A percentile compares a stretch with the other conserved stretches of the same genome.
Conservation (phyloP, 495 filamentous ascomycete species). For the Articulospora tetracladia region DNA sequence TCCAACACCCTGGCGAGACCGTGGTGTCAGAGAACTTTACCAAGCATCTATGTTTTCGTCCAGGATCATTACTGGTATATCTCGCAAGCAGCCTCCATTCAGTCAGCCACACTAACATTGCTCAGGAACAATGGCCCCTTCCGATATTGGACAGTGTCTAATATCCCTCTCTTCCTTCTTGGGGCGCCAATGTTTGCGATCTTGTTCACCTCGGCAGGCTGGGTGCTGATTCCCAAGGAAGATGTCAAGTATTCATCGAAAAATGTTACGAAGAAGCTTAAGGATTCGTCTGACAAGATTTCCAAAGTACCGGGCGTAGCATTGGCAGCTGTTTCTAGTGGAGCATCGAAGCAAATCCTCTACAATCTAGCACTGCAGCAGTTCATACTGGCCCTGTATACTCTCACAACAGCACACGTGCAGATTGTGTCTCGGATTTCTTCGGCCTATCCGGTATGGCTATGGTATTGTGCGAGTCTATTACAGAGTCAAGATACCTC, state of each 20-base stretch:
- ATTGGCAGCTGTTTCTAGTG: neutral
- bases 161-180: conserved; percentile 83
- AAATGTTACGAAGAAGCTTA: neutral
- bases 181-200: conserved; percentile 75
- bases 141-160: conserved; percentile 83
- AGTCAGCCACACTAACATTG: neutral
- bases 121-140: conserved; percentile 81
- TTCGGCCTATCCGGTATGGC: conserved; percentile 87
- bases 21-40: conserved; percentile 70
- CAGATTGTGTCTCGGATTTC: conserved; percentile 90
- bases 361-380: conserved; percentile 61
- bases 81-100: neutral
- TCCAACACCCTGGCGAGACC: conserved; percentile 38
- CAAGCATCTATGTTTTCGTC: conserved; percentile 89
- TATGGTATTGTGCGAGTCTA: conserved; percentile 65
- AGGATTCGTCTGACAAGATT: neutral
- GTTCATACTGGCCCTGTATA: conserved; percentile 64
- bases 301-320: neutral
- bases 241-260: neutral
- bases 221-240: conserved; percentile 31
- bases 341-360: conserved; percentile 2
- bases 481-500: conserved; percentile 25
- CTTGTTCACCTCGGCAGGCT: conserved; percentile 56
- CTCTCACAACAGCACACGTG: conserved; percentile 78
- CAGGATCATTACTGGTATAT: conserved; percentile 85